A percentile compares a stretch with the other conserved stretches of the same genome.
phyloP scores from a whole-genome alignment of 225 moss, liverwort and hornwort genomes.

The Antitrichia curtipendula region DNA sequence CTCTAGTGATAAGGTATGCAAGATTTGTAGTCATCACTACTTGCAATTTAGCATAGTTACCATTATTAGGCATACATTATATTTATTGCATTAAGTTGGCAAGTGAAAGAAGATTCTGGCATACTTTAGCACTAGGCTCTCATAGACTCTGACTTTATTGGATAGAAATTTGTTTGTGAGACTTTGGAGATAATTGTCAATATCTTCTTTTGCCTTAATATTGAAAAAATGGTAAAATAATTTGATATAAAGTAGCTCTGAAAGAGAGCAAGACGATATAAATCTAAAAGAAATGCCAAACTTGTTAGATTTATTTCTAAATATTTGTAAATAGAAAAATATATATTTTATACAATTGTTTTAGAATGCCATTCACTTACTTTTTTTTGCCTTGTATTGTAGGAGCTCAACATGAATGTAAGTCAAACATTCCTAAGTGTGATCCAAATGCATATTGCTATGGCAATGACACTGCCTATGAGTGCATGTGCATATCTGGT shows the following conservation, averaged over 20 bases:
- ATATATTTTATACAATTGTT: too few relatives aligned
- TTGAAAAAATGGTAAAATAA: neutral
- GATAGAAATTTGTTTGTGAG: neutral
- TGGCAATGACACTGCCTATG: neutral
- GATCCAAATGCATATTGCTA: neutral
- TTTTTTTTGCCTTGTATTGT: neutral
- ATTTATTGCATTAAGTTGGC: fast-evolving
- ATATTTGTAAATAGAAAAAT: too few relatives aligned
- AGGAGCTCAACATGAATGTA: neutral
- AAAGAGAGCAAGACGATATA: fast-evolving
- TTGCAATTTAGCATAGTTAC: neutral
- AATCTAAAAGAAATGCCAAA: too few relatives aligned
- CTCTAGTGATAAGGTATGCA: fast-evolving
- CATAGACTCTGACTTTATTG: neutral
- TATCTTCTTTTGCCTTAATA: neutral
- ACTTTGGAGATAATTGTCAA: too few relatives aligned
- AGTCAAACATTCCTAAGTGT: neutral
- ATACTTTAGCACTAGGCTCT: too few relatives aligned
- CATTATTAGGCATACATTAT: neutral
- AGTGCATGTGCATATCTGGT: neutral
- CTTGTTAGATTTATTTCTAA: too few relatives aligned
- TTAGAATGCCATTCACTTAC: too few relatives aligned
- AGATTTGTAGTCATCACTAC: neutral
- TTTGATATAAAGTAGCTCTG: neutral
- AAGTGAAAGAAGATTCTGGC: fast-evolving